Conservation (phyloP, 768 basidiomycete species). For the Panellus pusillus region DNA sequence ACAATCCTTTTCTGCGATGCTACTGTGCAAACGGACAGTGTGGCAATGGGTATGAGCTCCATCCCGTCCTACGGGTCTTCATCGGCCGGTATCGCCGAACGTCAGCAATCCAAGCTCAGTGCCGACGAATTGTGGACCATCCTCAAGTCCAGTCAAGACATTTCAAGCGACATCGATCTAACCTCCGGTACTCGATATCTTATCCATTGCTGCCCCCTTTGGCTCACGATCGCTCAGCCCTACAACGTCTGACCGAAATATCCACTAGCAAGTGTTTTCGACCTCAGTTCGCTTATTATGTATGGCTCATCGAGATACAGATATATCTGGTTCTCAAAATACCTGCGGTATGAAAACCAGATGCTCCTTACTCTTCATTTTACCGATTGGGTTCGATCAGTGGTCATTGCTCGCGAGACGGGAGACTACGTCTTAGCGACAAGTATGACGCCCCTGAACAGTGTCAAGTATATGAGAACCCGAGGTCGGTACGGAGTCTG, state of each 20-base stretch:
- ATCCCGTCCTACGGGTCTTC: conserved; percentile 29
- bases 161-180: conserved; percentile 71
- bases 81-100: conserved; percentile 40
- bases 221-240: conserved; percentile 36
- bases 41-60: conserved; percentile 28
- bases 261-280: conserved; percentile 48
- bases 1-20: conserved; percentile 58
- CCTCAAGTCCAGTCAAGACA: conserved; percentile 73
- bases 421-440: conserved; percentile 74
- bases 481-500: conserved; percentile 57
- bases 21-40: conserved; percentile 61
- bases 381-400: conserved; percentile 27
- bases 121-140: conserved; percentile 68
- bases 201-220: not conserved
- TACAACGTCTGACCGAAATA: conserved; percentile 71
- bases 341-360: conserved; percentile 45
- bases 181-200: conserved; percentile 47
- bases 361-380: not conserved
- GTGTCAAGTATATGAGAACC: conserved; percentile 70
- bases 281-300: not conserved
- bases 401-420: conserved; percentile 67
- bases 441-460: conserved; percentile 56
- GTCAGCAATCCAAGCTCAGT: conserved; percentile 57
- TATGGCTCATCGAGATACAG: conserved; percentile 31
- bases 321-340: conserved; percentile 65